These are phyloP conservation scores for Cavenderia fasciculata DNA, from an alignment of 78 protist species.

Conservation along the genomic window DNA sequence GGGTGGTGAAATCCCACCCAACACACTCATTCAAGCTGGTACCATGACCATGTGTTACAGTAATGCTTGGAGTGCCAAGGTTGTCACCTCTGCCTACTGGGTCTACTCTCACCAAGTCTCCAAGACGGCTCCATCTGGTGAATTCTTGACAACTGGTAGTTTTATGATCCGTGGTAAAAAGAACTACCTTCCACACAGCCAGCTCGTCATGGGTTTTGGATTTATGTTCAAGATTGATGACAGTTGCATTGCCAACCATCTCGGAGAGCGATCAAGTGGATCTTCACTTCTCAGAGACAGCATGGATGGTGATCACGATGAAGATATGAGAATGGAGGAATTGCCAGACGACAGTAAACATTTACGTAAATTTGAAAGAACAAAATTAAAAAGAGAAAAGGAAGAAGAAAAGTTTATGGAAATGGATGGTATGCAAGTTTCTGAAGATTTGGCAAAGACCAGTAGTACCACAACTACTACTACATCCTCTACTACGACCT, in stretches of 20 bases:
- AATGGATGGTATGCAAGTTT: slow-evolving; percentile 25
- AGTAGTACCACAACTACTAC: not conserved
- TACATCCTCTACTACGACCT: slow-evolving; percentile 1
- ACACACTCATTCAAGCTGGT: slow-evolving; percentile 90
- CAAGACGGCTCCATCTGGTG: slow-evolving; percentile 97
- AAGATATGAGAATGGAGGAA: slow-evolving; percentile 10
- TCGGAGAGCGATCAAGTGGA: slow-evolving; percentile 63
- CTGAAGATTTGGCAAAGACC: not conserved
- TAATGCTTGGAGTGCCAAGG: slow-evolving; percentile 95
- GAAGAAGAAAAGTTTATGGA: slow-evolving; percentile 26
- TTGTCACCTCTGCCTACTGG: slow-evolving; percentile 95
- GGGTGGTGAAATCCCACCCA: slow-evolving; percentile 75
- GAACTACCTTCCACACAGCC: slow-evolving; percentile 93
- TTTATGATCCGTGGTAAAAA: slow-evolving; percentile 91
- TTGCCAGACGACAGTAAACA: no score
- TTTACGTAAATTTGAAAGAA: slow-evolving; percentile 64
- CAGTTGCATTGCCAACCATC: slow-evolving; percentile 54
- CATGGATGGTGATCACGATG: not conserved
- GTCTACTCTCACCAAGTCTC: slow-evolving; percentile 93
- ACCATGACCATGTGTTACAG: slow-evolving; percentile 80
- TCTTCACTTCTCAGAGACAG: not conserved
- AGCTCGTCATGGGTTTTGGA: slow-evolving; percentile 93
- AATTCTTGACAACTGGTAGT: slow-evolving; percentile 94
- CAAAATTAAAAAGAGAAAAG: slow-evolving; percentile 57
- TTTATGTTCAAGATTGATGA: slow-evolving; percentile 89